Conservation (phyloP, 2,329 filamentous ascomycete species). For the Chaetomium globosum region DNA sequence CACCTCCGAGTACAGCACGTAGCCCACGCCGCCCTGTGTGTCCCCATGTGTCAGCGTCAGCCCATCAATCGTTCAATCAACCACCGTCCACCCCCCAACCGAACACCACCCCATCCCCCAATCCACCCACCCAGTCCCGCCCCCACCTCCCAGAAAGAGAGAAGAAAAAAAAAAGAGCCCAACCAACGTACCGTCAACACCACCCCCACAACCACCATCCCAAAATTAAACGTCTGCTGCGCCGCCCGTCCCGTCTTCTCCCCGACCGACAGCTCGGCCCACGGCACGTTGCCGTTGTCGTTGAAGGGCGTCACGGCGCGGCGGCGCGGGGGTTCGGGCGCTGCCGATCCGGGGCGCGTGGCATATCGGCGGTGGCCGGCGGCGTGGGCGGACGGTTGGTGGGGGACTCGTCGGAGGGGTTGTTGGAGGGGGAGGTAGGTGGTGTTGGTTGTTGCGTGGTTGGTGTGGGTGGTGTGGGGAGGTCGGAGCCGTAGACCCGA, state of each 20-base stretch:
- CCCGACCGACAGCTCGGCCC: conserved; percentile 71
- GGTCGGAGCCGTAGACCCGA: conserved; percentile 28
- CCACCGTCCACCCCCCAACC: too few relatives aligned
- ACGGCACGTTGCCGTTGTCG: conserved; percentile 80
- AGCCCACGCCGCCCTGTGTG: conserved; percentile 70
- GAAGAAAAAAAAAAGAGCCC: neutral
- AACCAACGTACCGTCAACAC: conserved; percentile 70
- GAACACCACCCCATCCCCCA: neutral
- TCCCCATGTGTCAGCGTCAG: neutral
- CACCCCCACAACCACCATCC: conserved; percentile 73
- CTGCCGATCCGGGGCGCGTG: conserved; percentile 48
- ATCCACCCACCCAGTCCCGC: neutral
- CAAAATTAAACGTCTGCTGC: conserved; percentile 88
- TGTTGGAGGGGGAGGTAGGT: neutral
- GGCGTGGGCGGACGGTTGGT: conserved; percentile 32
- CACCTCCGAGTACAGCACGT: conserved; percentile 78
- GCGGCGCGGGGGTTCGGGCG: conserved; percentile 53
- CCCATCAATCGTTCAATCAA: neutral
- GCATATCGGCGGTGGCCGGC: conserved; percentile 55
- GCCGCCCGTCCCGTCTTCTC: conserved; percentile 86
- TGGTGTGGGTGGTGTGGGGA: neutral
- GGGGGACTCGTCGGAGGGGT: conserved; percentile 19
- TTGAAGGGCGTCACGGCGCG: conserved; percentile 80
- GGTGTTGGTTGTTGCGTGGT: too few relatives aligned
- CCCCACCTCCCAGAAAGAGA: neutral